Evolutionary conservation across 2,329 filamentous ascomycete species (phyloP).

Genomic region (Ceratocystis albifundus): DNA sequence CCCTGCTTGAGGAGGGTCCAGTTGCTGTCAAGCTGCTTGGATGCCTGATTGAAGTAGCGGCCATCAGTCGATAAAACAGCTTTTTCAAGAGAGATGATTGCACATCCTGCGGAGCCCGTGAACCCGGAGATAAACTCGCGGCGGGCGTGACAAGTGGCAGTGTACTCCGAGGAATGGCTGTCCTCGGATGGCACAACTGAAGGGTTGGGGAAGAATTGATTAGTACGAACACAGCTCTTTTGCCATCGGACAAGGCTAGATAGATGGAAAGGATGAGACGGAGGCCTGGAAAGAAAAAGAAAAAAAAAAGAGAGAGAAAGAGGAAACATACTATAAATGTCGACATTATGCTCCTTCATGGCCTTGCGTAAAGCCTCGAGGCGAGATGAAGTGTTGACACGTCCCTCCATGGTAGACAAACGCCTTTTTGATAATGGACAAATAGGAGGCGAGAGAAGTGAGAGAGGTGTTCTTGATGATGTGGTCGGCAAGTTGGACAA

Average conservation of each 20-base stretch:
- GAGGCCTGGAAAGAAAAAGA: conserved; percentile 27
- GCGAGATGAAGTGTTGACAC: conserved; percentile 51
- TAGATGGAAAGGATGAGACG: background rate
- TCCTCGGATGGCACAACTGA: conserved; percentile 93
- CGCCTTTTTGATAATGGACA: background rate
- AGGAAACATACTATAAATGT: conserved; percentile 66
- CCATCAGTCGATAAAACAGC: conserved; percentile 90
- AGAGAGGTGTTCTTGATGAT: background rate
- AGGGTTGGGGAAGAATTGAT: conserved; percentile 24
- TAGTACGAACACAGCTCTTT: conserved; percentile 22
- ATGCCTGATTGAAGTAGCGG: conserved; percentile 94
- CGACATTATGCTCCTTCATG: conserved; percentile 78
- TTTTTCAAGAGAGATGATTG: conserved; percentile 73
- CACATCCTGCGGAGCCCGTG: conserved; percentile 86
- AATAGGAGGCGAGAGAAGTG: background rate
- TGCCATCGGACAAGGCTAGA: background rate
- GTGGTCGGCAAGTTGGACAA: background rate
- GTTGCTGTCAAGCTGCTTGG: conserved; percentile 79
- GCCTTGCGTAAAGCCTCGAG: conserved; percentile 65
- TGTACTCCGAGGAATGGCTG: conserved; percentile 95
- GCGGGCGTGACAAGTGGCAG: conserved; percentile 85
- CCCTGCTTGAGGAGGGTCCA: conserved; percentile 91
- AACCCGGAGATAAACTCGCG: conserved; percentile 90
- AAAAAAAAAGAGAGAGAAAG: no score
- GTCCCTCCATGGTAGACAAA: conserved; percentile 31